Evolutionary conservation across 1,139 yeast species (phyloP).

Genomic region (Debaryomyces nepalensis): DNA sequence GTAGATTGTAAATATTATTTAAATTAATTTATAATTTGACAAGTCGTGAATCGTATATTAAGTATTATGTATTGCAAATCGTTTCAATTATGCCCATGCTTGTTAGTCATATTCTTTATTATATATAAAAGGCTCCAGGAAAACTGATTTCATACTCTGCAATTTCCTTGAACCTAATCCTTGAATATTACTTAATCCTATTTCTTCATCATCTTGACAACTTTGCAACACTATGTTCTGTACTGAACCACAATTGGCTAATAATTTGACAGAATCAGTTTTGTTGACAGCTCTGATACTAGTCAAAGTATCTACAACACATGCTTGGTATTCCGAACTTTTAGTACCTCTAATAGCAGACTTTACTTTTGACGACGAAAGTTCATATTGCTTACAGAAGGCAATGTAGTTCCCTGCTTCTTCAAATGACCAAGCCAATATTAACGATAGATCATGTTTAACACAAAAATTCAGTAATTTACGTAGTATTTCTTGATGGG

Average conservation of each 20-base stretch:
- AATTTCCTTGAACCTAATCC: conserved; percentile 65
- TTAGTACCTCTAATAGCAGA: conserved; percentile 46
- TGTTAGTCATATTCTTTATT: conserved; percentile 34
- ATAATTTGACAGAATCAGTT: conserved; percentile 59
- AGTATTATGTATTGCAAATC: neutral
- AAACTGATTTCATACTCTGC: conserved; percentile 45
- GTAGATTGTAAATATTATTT: conserved; percentile 1
- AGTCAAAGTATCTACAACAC: conserved; percentile 55
- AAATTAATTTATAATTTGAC: neutral
- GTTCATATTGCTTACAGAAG: conserved; percentile 53
- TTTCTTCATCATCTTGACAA: conserved; percentile 26
- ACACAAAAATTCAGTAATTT: conserved; percentile 74
- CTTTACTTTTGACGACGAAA: conserved; percentile 29
- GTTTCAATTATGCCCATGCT: neutral
- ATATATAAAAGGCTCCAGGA: conserved; percentile 58
- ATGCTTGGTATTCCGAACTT: conserved; percentile 52
- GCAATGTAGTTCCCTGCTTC: conserved; percentile 85
- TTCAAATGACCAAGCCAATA: conserved; percentile 80
- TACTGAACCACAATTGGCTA: conserved; percentile 58
- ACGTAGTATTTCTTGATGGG: conserved; percentile 68
- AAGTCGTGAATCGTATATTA: neutral
- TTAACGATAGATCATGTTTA: conserved; percentile 68
- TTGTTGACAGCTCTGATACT: conserved; percentile 58
- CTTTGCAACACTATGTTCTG: conserved; percentile 47
- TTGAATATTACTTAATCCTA: conserved; percentile 38